phyloP scores from a whole-genome alignment of 2,329 filamentous ascomycete genomes.

The Orbilia brochopaga region DNA sequence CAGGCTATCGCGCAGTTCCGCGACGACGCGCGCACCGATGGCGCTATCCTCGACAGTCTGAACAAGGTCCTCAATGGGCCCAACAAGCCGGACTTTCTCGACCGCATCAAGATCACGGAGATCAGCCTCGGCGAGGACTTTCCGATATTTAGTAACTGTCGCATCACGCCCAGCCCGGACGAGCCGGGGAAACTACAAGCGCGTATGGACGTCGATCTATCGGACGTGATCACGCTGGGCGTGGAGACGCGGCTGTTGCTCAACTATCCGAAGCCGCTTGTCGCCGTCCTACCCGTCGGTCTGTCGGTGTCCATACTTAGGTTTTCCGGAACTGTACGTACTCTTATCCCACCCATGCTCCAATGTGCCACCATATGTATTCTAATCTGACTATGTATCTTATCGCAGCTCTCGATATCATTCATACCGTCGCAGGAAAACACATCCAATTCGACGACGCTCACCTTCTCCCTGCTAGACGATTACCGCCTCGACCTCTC shows the following conservation, averaged over 20 bases:
- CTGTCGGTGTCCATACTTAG: constrained; percentile 88
- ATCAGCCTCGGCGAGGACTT: constrained; percentile 95
- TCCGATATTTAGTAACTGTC: constrained; percentile 97
- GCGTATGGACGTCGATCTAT: constrained; percentile 94
- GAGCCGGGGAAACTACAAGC: constrained; percentile 87
- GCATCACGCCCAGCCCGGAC: constrained; percentile 82
- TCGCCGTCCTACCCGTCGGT: constrained; percentile 88
- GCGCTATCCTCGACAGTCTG: constrained; percentile 83
- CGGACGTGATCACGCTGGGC: constrained; percentile 92
- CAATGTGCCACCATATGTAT: constrained; percentile 1
- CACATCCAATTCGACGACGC: constrained; percentile 74
- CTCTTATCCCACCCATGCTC: constrained; percentile 3
- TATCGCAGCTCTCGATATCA: constrained; percentile 72
- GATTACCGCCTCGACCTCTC: constrained; percentile 85
- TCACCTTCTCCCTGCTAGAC: constrained; percentile 92
- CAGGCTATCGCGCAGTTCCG: constrained; percentile 96
- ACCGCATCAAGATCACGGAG: constrained; percentile 85
- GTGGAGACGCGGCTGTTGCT: constrained; percentile 92
- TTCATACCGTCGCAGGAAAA: constrained; percentile 73
- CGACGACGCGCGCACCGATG: constrained; percentile 87
- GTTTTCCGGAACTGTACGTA: constrained; percentile 78
- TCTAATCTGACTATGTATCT: neutral
- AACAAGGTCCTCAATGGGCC: constrained; percentile 86
- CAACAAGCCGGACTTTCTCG: constrained; percentile 85
- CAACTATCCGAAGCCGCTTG: constrained; percentile 89